These are phyloP conservation scores for Sisymbrium irio DNA, from an alignment of 345 rosid genomes.

Conservation along the genomic window DNA sequence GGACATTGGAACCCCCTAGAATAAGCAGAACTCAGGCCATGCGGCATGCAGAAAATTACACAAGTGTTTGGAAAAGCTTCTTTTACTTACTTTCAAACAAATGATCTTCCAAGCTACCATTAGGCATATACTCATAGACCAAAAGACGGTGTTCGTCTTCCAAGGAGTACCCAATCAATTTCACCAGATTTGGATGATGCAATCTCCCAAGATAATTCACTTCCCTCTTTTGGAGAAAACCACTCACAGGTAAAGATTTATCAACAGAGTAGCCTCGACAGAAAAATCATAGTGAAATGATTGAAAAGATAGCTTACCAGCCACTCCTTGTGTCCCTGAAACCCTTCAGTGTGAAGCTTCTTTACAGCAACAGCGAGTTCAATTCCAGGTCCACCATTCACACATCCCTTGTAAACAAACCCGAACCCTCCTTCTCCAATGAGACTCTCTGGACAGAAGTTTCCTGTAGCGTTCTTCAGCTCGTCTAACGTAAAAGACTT, in stretches of 20 bases:
- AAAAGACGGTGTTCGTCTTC: conserved; percentile 66
- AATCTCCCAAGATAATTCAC: conserved; percentile 68
- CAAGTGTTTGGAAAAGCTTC: not conserved
- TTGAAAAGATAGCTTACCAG: conserved; percentile 45
- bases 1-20: conserved; percentile 31
- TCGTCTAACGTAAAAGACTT: conserved; percentile 57
- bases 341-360: conserved; percentile 64
- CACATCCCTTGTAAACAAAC: conserved; percentile 75
- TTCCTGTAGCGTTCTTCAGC: conserved; percentile 61
- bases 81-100: conserved; percentile 59
- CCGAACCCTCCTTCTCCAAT: conserved; percentile 97
- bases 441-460: conserved; percentile 57
- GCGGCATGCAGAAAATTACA: not conserved
- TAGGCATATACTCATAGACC: conserved; percentile 80
- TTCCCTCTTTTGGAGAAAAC: conserved; percentile 51
- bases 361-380: conserved; percentile 69
- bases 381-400: conserved; percentile 48
- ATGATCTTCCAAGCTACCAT: conserved; percentile 78
- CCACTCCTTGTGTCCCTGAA: conserved; percentile 94
- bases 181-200: conserved; percentile 78
- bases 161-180: conserved; percentile 67
- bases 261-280: not conserved
- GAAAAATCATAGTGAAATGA: not conserved
- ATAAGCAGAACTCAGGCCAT: not conserved
- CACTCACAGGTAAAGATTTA: not conserved